Evolutionary conservation across 1,139 yeast genomes (phyloP), one percentile per base, ranked within the genome.

Genomic region (Protomyces lactucae-debilis): DNA sequence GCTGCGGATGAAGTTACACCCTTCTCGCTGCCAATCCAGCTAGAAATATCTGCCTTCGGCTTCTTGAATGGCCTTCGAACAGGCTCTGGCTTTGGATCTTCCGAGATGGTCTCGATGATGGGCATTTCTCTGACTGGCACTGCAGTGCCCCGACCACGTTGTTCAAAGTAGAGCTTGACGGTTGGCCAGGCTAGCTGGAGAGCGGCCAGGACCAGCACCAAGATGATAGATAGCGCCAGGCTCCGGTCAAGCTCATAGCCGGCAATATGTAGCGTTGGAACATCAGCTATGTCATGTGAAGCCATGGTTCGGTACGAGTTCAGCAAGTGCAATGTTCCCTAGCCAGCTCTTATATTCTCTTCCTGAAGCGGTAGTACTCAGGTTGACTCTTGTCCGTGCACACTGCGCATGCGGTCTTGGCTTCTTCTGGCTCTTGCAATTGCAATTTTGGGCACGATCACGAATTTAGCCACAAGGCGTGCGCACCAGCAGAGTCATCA

Each of bases 61-160:
- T 59, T 59, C 23, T 39, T 51, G 57, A 59, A 59, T 9, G 57
- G 39, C 25, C 23, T 25, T 35, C 63, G 39, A 12, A 28, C 16
- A n/a, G 32, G 21, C 21, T 59, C 63, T 52, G 43, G 35, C 51
- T 28, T 32, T 10, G 52, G 52, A 52, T 59, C 57, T 37, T 40
- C 63, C 21, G 57, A 52, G 45, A 59, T 59, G 57, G 57, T 52
- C 45, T 59, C 63, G 52, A 59, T 59, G 63, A 59, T 43, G 28
- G 63, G 63, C 56, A 52, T 52, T 45, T 59, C 57, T 37, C 14
- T 37, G 43, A 37, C 43, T 2, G 57, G 53, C 51, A 16, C 35
- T 10, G 43, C 32, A 12, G 9, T 14, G 6, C 18, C 37, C n/a
- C 10, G 16, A 5, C 28, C 36, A 25, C 45, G 56, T 25, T 16